These are phyloP conservation scores for Pulveroboletus sp. DNA, from an alignment of 768 basidiomycete species.

Conservation along the genomic window DNA sequence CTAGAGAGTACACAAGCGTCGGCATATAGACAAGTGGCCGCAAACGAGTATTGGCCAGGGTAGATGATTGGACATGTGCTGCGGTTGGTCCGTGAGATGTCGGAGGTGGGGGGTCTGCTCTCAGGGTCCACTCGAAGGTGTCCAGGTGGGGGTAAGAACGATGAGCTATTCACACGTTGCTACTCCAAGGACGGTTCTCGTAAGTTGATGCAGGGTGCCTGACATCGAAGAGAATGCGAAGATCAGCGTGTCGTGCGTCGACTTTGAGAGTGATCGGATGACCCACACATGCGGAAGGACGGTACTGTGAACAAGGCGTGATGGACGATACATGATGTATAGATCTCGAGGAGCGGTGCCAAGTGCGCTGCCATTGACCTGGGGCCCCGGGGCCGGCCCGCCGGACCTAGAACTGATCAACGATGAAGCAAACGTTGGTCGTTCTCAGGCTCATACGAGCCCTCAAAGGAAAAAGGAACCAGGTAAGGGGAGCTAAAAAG, in stretches of 20 bases:
- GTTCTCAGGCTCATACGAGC: conserved; percentile 11
- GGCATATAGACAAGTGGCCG: conserved; percentile 8
- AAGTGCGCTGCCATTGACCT: not conserved
- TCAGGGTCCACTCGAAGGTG: conserved; percentile 1
- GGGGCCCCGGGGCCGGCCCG: not conserved
- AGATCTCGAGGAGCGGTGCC: not conserved
- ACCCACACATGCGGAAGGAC: not conserved
- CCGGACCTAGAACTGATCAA: not conserved
- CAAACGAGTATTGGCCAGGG: conserved; percentile 1
- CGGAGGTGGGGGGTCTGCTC: not conserved
- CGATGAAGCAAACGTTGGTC: not conserved
- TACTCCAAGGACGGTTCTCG: conserved; percentile 8
- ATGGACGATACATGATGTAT: conserved; percentile 5
- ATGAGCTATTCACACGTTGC: conserved; percentile 12
- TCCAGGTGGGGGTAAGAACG: conserved; percentile 2
- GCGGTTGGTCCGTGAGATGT: not conserved
- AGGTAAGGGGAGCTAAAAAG: conserved; percentile 6
- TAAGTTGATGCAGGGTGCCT: conserved; percentile 17
- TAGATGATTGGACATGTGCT: conserved; percentile 12
- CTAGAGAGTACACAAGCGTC: not conserved
- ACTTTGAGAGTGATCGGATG: conserved; percentile 1
- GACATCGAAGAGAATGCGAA: not conserved
- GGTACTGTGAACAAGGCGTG: not conserved
- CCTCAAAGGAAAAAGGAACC: not conserved
- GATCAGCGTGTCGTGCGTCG: not conserved